A percentile compares a stretch with the other conserved stretches of the same genome.
Conservation (phyloP, 495 filamentous ascomycete genomes). For the Aspergillus sclerotioniger region DNA sequence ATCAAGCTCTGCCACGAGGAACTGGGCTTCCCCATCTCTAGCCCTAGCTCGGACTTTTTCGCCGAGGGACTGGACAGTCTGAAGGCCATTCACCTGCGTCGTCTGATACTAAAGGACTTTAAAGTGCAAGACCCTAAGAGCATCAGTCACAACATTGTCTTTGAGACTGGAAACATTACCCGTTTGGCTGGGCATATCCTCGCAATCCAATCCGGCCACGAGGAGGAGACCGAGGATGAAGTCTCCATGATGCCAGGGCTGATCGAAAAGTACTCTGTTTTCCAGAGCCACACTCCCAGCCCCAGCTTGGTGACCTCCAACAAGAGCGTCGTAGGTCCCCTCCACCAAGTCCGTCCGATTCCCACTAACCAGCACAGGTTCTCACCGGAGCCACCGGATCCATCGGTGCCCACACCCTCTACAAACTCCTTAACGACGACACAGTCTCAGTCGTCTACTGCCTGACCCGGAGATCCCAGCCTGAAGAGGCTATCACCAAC, state of each 20-base stretch:
- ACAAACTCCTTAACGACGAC: constrained; percentile 44
- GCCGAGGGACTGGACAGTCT: constrained; percentile 58
- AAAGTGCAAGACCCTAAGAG: constrained; percentile 28
- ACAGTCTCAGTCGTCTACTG: constrained; percentile 50
- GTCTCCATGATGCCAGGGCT: constrained; percentile 40
- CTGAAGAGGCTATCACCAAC: constrained; percentile 25
- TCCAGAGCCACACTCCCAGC: constrained; percentile 35
- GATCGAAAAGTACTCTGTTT: constrained; percentile 50
- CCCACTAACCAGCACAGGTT: constrained; percentile 32
- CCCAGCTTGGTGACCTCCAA: constrained; percentile 18
- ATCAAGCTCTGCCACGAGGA: constrained; percentile 38
- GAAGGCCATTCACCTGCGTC: constrained; percentile 56
- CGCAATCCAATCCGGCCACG: constrained; percentile 35
- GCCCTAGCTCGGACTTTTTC: constrained; percentile 50
- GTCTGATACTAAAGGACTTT: constrained; percentile 47
- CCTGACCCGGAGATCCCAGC: constrained; percentile 43
- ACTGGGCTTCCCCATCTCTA: constrained; percentile 39
- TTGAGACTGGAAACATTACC: constrained; percentile 48
- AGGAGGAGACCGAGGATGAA: constrained; percentile 25
- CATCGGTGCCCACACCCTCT: constrained; percentile 54
- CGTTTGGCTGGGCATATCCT: constrained; percentile 47
- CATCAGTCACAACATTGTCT: constrained; percentile 49
- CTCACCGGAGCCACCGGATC: constrained; percentile 61
- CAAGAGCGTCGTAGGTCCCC: constrained; percentile 39
- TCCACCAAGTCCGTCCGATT: not conserved